Evolutionary conservation across 169 alveolate species (phyloP).

Genomic region (Eimeria brunetti): DNA sequence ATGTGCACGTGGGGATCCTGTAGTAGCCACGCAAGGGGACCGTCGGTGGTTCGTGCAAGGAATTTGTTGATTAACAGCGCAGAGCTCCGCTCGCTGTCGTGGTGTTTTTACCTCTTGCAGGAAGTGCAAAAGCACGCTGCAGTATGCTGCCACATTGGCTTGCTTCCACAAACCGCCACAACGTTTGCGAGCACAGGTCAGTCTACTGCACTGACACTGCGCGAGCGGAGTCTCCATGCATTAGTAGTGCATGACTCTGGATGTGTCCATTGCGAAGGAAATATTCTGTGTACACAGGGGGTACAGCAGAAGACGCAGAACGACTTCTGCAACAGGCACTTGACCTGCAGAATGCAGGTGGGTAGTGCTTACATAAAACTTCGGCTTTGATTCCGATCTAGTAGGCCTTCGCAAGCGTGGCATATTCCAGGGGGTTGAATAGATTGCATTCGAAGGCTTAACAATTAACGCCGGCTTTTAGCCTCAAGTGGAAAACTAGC

Average conservation of each 20-base stretch:
- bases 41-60: background rate
- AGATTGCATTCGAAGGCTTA: background rate
- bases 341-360: conserved; percentile 78
- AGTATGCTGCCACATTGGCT: conserved; percentile 80
- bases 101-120: conserved; percentile 5
- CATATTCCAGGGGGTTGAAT: background rate
- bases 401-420: background rate
- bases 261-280: background rate
- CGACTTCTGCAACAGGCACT: conserved; percentile 67
- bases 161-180: conserved; percentile 81
- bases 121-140: conserved; percentile 67
- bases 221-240: background rate
- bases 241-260: background rate
- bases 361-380: background rate
- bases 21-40: background rate
- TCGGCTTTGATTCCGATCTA: background rate
- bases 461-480: background rate
- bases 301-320: conserved; percentile 60
- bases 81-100: background rate
- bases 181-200: conserved; percentile 68
- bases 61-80: background rate
- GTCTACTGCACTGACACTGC: background rate
- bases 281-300: conserved; percentile 14
- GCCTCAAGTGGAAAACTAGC: background rate
- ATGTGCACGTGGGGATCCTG: background rate